A percentile compares a stretch with the other conserved stretches of the same genome.
phyloP scores from a whole-genome alignment of 2,329 filamentous ascomycete genomes.

The Penicillium sp. region DNA sequence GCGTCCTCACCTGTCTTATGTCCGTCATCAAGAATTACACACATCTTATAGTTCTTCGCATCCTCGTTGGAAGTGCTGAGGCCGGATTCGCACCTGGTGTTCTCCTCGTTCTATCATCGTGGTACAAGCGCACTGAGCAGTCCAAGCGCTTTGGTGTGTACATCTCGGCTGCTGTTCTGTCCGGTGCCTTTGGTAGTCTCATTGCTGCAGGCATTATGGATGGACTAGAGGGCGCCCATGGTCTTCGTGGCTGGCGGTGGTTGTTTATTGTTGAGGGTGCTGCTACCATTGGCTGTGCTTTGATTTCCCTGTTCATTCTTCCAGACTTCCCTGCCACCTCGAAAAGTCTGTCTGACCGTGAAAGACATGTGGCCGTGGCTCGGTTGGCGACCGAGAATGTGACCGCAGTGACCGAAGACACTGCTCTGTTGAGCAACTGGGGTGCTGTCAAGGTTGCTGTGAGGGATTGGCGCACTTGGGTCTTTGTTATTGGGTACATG shows the following conservation, averaged over 20 bases:
- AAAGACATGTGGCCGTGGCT: constrained; percentile 24
- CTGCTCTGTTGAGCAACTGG: constrained; percentile 13
- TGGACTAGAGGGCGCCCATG: constrained; percentile 46
- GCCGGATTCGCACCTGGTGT: constrained; percentile 27
- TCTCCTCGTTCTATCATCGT: constrained; percentile 51
- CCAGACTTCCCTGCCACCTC: constrained; percentile 53
- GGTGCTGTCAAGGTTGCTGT: constrained; percentile 19
- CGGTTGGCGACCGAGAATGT: constrained; percentile 23
- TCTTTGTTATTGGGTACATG: constrained; percentile 46
- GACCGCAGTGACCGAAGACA: constrained; percentile 14
- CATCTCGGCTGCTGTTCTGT: constrained; percentile 58
- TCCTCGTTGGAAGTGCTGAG: constrained; percentile 24
- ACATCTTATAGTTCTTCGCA: constrained; percentile 49
- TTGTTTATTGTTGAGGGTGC: constrained; percentile 49
- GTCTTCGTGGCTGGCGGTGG: constrained; percentile 55
- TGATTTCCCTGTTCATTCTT: constrained; percentile 48
- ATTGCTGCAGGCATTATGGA: constrained; percentile 52
- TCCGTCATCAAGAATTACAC: constrained; percentile 49
- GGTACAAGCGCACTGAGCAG: constrained; percentile 61
- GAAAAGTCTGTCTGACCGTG: constrained; percentile 37
- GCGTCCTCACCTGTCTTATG: constrained; percentile 52
- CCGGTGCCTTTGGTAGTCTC: constrained; percentile 55
- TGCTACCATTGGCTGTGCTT: constrained; percentile 47
- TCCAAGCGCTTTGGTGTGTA: constrained; percentile 59
- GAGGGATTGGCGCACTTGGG: constrained; percentile 39